Conservation (phyloP, 345 rosid species). For the Combretum micranthum region DNA sequence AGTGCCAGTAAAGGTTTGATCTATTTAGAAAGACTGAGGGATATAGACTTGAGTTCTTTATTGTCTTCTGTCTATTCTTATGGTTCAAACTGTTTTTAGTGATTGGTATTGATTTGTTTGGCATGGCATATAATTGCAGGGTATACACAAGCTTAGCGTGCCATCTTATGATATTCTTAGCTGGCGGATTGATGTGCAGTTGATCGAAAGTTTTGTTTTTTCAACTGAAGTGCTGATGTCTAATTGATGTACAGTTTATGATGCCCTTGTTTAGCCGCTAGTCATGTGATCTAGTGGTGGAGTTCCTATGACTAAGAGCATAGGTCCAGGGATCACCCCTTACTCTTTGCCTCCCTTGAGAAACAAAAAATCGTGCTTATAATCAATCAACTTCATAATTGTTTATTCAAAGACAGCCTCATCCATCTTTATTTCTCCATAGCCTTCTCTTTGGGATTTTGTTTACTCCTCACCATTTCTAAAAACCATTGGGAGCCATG, state of each 20-base stretch:
- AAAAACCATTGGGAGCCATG: no score
- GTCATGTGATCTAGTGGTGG: no score
- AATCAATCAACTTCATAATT: no score
- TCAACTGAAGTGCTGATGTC: slow-evolving; percentile 38
- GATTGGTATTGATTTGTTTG: slow-evolving; percentile 58
- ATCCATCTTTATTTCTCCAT: no score
- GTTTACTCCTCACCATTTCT: no score
- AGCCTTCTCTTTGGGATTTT: no score
- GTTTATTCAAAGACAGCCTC: no score
- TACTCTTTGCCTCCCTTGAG: no score
- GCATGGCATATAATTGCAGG: slow-evolving; percentile 79
- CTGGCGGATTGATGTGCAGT: slow-evolving; percentile 77
- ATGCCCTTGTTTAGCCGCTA: slow-evolving; percentile 17
- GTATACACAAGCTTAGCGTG: slow-evolving; percentile 58
- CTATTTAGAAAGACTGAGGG: slow-evolving; percentile 1
- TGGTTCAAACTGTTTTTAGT: slow-evolving; percentile 15
- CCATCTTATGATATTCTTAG: slow-evolving; percentile 55
- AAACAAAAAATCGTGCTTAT: no score
- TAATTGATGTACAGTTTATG: slow-evolving; percentile 26
- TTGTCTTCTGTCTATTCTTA: slow-evolving; percentile 10
- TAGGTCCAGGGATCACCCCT: no score
- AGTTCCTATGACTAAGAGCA: no score
- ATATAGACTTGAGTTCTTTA: slow-evolving; percentile 6
- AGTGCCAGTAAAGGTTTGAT: slow-evolving; percentile 5
- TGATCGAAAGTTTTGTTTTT: slow-evolving; percentile 57